A percentile compares a stretch with the other conserved stretches of the same genome.
Evolutionary conservation across 2,329 filamentous ascomycete genomes (phyloP).

Genomic region (Aspergillus ochraceus): DNA sequence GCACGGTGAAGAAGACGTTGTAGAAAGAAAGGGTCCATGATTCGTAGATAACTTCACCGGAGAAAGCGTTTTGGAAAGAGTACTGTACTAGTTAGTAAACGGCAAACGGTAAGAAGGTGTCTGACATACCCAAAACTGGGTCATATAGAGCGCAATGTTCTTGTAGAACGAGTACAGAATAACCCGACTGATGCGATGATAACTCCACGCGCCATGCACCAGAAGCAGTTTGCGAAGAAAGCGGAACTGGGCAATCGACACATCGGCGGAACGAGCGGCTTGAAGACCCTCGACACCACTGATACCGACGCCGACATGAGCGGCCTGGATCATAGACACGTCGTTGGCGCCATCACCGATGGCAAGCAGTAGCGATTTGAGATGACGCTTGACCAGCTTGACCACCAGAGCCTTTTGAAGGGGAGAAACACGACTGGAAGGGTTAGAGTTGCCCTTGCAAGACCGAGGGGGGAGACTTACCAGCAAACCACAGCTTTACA

Average conservation of each 20-base stretch:
- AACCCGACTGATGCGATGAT: constrained; percentile 93
- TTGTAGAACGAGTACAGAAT: constrained; percentile 99
- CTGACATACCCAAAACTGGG: constrained; percentile 87
- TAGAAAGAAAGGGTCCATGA: constrained; percentile 99
- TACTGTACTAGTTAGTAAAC: constrained; percentile 57
- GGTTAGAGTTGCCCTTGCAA: constrained; percentile 8
- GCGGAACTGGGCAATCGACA: constrained; percentile 93
- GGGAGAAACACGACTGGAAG: constrained; percentile 80
- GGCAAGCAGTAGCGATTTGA: constrained; percentile 86
- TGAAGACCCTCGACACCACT: constrained; percentile 96
- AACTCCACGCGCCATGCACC: constrained; percentile 96
- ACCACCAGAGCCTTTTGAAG: constrained; percentile 96
- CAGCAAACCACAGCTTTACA: constrained; percentile 99
- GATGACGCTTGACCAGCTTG: constrained; percentile 94
- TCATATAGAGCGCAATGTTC: constrained; percentile 98
- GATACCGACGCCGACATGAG: constrained; percentile 96
- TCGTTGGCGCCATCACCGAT: constrained; percentile 98
- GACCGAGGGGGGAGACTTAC: constrained; percentile 35
- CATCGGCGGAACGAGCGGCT: constrained; percentile 91
- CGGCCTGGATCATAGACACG: constrained; percentile 99
- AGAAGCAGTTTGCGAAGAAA: constrained; percentile 90
- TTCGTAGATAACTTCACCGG: constrained; percentile 96
- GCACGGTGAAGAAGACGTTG: constrained; percentile 95
- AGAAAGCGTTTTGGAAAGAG: constrained; percentile 97
- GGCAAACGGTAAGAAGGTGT: neutral